Percentiles rank a stretch among this genome's conserved stretches.
phyloP scores from a whole-genome alignment of 306 rosid genomes.

The Acmispon strigosus region DNA sequence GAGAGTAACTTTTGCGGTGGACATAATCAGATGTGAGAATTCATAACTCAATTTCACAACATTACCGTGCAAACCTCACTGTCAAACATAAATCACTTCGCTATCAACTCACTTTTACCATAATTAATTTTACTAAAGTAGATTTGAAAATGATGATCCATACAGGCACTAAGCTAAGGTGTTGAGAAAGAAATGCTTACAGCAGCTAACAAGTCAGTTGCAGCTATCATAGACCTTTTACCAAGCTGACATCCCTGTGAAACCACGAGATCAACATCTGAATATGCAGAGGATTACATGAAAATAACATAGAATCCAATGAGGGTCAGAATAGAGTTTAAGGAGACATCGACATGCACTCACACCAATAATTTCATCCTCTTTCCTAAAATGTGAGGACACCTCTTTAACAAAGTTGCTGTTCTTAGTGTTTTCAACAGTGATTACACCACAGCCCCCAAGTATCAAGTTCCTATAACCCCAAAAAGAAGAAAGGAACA shows the following conservation, averaged over 20 bases:
- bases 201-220: conserved; percentile 59
- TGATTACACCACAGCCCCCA: too few species aligned
- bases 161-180: not conserved
- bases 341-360: conserved; percentile 31
- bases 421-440: too few species aligned
- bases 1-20: too few species aligned
- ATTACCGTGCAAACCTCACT: too few species aligned
- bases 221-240: conserved; percentile 78
- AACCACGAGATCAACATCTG: not conserved
- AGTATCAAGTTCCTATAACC: too few species aligned
- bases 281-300: not conserved
- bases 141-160: too few species aligned
- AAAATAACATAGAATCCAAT: not conserved
- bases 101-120: too few species aligned
- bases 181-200: conserved; percentile 35
- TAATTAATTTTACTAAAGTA: too few species aligned
- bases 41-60: too few species aligned
- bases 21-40: too few species aligned
- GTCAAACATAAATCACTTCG: too few species aligned
- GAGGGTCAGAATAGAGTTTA: not conserved
- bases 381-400: conserved; percentile 49
- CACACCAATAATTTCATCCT: conserved; percentile 76
- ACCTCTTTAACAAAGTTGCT: conserved; percentile 52
- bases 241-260: conserved; percentile 74
- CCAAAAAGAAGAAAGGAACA: too few species aligned